Evolutionary conservation across 1,284 basidiomycete species (phyloP), one percentile per base, ranked within the genome.

Genomic region (Erythrobasidium hasegawianum): DNA sequence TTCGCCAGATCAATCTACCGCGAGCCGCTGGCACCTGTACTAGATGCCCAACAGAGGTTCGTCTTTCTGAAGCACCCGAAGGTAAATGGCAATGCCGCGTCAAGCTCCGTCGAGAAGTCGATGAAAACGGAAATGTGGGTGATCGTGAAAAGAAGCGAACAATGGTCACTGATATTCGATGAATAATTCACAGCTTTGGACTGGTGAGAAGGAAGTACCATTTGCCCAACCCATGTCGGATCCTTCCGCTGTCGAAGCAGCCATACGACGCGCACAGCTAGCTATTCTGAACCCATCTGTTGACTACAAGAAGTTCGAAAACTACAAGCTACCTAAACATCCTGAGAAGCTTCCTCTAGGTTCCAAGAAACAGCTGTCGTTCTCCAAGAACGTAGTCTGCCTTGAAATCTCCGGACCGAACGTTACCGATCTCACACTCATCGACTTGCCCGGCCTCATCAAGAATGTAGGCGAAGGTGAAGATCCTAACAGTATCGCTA

Each of bases 391-490:
- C 69, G 82, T 80, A 39, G 82, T 89, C 20, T 85, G 83, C 0
- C 72, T 89, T 14, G 81, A 87, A 59, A 85, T 90, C 58, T 82
- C 81, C 40, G 87, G 87, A 0, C 80, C 81, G 0, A 83, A 85
- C 16, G 80, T 90, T 0, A 83, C 85, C 0, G 87, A 90, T 69
- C 79, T 90, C 0, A 86, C 87, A 0, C 89, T 90, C 54, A 78
- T 81, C 11, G 87, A 87, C 74, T 76, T 87, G 0, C 86, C 86
- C 18, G 87, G 87, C 40, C 76, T 89, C 14, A 88, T 89, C 61
- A 83, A 84, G 0, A 85, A 82, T 45, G 82, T 83, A 2, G 80
- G 82, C 0, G 77, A 78, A 3, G 78, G 78, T 10, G 83, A 84
- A 0, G 81, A 83, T 33, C 73, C 75, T 0, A 76, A 77, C 9